Evolutionary conservation across 306 rosid species (phyloP).

Genomic region (Vicia villosa): DNA sequence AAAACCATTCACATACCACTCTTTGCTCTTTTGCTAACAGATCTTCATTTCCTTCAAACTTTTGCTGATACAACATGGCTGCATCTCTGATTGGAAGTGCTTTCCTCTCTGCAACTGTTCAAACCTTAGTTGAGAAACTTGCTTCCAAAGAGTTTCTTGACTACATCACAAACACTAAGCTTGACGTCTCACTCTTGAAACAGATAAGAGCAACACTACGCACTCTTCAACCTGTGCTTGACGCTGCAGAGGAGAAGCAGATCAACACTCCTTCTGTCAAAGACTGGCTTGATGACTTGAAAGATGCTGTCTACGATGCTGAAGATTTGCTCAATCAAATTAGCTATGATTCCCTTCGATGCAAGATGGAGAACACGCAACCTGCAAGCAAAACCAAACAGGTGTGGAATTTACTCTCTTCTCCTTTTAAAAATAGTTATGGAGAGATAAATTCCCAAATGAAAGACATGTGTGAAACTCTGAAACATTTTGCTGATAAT

Average conservation of each 20-base stretch:
- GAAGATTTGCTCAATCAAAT: constrained; percentile 4
- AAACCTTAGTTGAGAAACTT: not conserved
- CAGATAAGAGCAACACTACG: not conserved
- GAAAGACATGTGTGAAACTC: constrained; percentile 27
- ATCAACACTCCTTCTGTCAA: not conserved
- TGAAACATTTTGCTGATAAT: not conserved
- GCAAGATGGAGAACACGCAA: not conserved
- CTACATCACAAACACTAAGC: not conserved
- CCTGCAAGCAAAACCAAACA: not conserved
- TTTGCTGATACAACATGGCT: not conserved
- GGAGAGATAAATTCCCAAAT: constrained; percentile 39
- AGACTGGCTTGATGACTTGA: constrained; percentile 17
- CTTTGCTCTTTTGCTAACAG: no score
- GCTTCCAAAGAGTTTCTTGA: not conserved
- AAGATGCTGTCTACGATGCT: constrained; percentile 15
- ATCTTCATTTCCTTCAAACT: no score
- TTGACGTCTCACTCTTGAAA: not conserved
- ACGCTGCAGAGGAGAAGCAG: constrained; percentile 18
- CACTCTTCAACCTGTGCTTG: constrained; percentile 9
- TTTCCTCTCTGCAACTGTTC: not conserved
- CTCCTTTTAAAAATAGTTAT: constrained; percentile 31
- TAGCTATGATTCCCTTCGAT: not conserved
- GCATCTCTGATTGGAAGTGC: constrained; percentile 21
- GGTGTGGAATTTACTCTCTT: constrained; percentile 46
- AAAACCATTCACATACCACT: no score